Evolutionary conservation across 1,139 yeast genomes (phyloP), one percentile per base, ranked within the genome.

Genomic region (Yamadazyma dushanensis): DNA sequence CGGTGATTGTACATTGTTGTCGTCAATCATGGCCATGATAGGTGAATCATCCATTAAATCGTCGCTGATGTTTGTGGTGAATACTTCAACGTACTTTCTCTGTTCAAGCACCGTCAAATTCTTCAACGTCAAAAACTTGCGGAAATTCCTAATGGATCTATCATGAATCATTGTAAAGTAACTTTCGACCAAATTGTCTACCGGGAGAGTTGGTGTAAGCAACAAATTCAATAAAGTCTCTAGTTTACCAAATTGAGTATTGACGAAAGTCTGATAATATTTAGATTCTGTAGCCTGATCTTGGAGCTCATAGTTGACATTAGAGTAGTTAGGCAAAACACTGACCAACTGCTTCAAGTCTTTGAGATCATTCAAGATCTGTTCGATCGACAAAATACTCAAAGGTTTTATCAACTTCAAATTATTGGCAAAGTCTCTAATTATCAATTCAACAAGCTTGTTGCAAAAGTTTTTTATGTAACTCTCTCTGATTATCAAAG

Each of bases 401-500:
- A 90, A 72, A 1, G 95, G 95, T 41, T 75, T 76, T 50, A 82
- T 55, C 38, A 73, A 71, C 19, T 76, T 69, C 26, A 88, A 73
- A 41, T 76, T 76, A 29, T 73, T 64, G 34, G 83, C 56, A 46
- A 83, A 80, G n/a, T 80, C 74, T 24, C 61, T 64, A 5, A 80
- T 65, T 3, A 87, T 61, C 32, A 74, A 53, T 39, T 89, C 97
- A 16, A 87, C 79, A 15, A 86, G 65, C 46, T 83, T 81, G 51
- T 88, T 96, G 54, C 89, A 76, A 36, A 87, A 73, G 51, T 82
- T 82, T 45, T 95, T 71, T 4, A 76, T 68, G 51, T 84, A 89
- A 16, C 86, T 68, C 27, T 81, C 89, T 47, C 94, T 74, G 26
- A 82, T 77, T 33, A 89, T 72, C 36, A 76, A 70, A 0, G 80